Evolutionary conservation across 768 basidiomycete species (phyloP), one percentile per base, ranked within the genome.

Genomic region (Mycena metata): DNA sequence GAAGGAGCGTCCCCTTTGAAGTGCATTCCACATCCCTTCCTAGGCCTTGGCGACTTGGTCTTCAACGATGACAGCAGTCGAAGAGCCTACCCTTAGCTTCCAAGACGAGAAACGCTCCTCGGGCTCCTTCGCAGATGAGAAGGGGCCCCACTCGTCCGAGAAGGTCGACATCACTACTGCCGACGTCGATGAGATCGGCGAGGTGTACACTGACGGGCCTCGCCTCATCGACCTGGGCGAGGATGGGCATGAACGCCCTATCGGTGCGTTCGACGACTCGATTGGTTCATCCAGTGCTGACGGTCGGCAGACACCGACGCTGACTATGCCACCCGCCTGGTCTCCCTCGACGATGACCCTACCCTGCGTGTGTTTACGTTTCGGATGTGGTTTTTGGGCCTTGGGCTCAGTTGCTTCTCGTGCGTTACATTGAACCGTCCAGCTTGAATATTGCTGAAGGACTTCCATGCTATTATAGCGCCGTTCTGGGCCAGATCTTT

Each of bases 391-490:
- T 81, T 86, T 76, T 74, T 86, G 12, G 81, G 81, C 51, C 77
- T 85, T 39, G 85, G 84, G 13, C 80, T 86, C 49, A 78, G 80
- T 41, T 80, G 81, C 10, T 86, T 86, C 69, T 82, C 66, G 62
- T 67, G 52, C 58, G 66, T 61, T 17, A 7, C 17, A 5, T 42
- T 10, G 11, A 11, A 9, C 58, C 9, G 3, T 35, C 23, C 5
- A 8, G 5, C n/a, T 41, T 6, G n/a, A 30, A 5, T 39, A 0
- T 33, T 24, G 13, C 33, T 55, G 11, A 59, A 21, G 3, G 15
- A 3, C 2, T 43, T 23, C 24, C 2, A 6, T 54, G 19, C 58
- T 11, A n/a, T n/a, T n/a, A 12, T 30, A 63, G 84, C 70, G 80
- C 73, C 58, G 83, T 84, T 21, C 66, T 81, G 30, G 70, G 80